phyloP scores from a whole-genome alignment of 331 rosid species.

The Cydonia oblonga region DNA sequence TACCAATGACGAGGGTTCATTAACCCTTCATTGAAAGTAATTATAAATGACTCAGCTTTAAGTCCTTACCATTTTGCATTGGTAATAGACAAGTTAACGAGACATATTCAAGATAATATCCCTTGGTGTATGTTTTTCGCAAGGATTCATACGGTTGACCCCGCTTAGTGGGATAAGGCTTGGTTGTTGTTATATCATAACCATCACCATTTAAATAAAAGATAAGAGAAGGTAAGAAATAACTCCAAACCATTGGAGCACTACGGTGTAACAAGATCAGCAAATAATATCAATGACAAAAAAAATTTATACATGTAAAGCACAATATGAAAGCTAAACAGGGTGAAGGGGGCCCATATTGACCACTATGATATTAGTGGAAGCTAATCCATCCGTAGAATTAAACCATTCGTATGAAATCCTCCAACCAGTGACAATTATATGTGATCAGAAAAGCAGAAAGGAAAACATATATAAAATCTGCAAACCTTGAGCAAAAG shows the following conservation, averaged over 20 bases:
- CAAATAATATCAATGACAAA: not conserved
- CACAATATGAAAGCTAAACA: not conserved
- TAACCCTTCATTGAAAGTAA: not conserved
- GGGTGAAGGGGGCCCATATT: not conserved
- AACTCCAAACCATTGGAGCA: not conserved
- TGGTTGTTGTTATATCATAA: not conserved
- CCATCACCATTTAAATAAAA: not conserved
- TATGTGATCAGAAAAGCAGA: not conserved
- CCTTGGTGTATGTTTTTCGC: no score
- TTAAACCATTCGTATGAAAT: not conserved
- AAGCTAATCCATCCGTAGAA: not conserved
- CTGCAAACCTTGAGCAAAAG: conserved; percentile 67
- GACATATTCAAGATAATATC: no score
- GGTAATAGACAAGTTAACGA: no score
- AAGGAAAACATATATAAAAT: not conserved
- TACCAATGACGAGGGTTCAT: not conserved
- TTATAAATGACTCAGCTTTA: not conserved
- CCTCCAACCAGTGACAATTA: not conserved
- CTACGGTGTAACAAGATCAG: not conserved
- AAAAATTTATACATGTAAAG: not conserved
- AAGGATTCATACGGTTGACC: no score
- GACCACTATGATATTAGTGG: not conserved
- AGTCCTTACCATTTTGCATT: no score
- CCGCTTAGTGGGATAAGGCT: no score
- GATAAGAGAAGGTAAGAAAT: not conserved